Conservation (phyloP, 2,329 filamentous ascomycete genomes). For the Ophiostoma sp. region DNA sequence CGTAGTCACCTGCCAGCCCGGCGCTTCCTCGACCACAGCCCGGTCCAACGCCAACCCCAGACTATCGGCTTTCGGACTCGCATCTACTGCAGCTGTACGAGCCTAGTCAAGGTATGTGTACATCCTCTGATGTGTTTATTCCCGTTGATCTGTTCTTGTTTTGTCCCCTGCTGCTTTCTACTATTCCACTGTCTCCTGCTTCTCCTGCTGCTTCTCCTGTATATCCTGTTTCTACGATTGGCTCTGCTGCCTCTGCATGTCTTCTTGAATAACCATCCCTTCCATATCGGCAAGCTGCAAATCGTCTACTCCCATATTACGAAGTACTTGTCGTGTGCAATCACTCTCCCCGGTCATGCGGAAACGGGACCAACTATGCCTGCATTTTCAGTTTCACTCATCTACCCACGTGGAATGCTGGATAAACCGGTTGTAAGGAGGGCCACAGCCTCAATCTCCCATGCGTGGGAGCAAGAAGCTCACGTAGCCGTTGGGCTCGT, state of each 20-base stretch:
- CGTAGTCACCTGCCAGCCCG: background rate
- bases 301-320: background rate
- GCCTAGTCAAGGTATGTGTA: conserved; percentile 1
- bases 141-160: background rate
- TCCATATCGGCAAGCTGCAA: background rate
- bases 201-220: background rate
- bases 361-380: background rate
- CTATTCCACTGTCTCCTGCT: background rate
- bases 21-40: background rate
- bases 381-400: background rate
- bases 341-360: conserved; percentile 4
- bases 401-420: background rate
- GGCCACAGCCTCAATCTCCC: too few relatives aligned
- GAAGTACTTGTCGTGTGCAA: background rate
- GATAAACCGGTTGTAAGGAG: background rate
- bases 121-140: conserved; percentile 7
- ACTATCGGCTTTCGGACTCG: conserved; percentile 8
- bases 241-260: background rate
- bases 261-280: background rate
- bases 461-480: too few relatives aligned
- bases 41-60: background rate
- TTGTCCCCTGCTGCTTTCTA: background rate
- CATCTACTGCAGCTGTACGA: background rate
- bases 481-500: background rate
- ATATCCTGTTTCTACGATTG: too few relatives aligned